Evolutionary conservation across 352 stramenopile species (phyloP).

Genomic region (Pythium guiyangense): DNA sequence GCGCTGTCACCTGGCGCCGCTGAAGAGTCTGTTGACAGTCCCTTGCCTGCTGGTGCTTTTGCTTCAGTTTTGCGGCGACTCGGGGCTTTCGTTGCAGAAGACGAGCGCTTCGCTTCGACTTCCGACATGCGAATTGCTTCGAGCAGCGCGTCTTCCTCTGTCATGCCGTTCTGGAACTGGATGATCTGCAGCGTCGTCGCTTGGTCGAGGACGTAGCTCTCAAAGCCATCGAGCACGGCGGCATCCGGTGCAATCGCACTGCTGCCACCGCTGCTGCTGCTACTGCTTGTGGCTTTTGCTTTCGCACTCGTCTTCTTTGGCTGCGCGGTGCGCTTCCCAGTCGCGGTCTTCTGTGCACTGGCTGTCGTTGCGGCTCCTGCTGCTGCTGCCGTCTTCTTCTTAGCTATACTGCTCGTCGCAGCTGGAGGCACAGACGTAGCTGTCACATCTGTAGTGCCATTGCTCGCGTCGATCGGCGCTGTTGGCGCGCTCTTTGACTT

Average conservation of each 20-base stretch:
- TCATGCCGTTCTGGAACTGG: constrained; percentile 66
- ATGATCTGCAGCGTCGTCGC: constrained; percentile 37
- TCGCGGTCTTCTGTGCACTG: not conserved
- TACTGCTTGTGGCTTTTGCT: not conserved
- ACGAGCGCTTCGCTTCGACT: constrained; percentile 9
- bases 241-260: not conserved
- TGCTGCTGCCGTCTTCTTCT: constrained; percentile 4
- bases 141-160: constrained; percentile 63
- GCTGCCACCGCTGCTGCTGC: no score
- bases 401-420: not conserved
- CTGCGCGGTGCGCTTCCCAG: not conserved
- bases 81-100: not conserved
- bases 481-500: constrained; percentile 3
- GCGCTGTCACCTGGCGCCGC: not conserved
- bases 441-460: no score
- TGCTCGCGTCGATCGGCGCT: no score
- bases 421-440: no score
- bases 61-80: not conserved
- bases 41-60: not conserved
- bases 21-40: no score
- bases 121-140: constrained; percentile 64
- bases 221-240: not conserved
- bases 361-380: no score
- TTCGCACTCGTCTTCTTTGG: constrained; percentile 1
- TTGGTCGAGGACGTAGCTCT: constrained; percentile 26